These are phyloP conservation scores for Colletotrichum limetticola DNA, from an alignment of 2,329 filamentous ascomycete genomes.

Conservation along the genomic window DNA sequence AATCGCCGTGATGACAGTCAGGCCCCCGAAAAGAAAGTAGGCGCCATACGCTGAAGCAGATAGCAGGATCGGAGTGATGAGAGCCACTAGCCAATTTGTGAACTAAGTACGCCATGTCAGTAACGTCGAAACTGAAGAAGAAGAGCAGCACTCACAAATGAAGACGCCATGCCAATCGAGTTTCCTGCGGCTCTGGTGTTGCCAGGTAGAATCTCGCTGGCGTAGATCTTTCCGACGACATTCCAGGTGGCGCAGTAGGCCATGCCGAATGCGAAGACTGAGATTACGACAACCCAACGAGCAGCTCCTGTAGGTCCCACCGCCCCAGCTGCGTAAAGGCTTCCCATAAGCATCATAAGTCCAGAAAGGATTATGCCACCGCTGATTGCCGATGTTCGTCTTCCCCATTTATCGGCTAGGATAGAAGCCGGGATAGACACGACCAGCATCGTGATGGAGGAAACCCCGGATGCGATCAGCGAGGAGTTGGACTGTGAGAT, in stretches of 20 bases:
- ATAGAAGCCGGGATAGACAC: slow-evolving; percentile 66
- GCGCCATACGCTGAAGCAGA: slow-evolving; percentile 51
- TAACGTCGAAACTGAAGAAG: neutral
- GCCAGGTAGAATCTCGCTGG: slow-evolving; percentile 65
- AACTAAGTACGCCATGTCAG: slow-evolving; percentile 45
- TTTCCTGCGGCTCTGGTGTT: slow-evolving; percentile 65
- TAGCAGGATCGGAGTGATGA: slow-evolving; percentile 54
- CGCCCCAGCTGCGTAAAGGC: slow-evolving; percentile 58
- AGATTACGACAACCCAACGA: slow-evolving; percentile 61
- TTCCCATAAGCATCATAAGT: slow-evolving; percentile 65
- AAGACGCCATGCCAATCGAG: slow-evolving; percentile 55
- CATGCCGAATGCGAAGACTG: slow-evolving; percentile 60
- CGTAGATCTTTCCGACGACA: slow-evolving; percentile 66
- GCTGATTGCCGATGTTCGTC: slow-evolving; percentile 62
- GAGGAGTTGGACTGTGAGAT: slow-evolving; percentile 43
- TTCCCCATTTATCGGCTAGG: slow-evolving; percentile 67
- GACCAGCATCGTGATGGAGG: slow-evolving; percentile 67
- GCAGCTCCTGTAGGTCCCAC: slow-evolving; percentile 53
- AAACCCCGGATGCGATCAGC: slow-evolving; percentile 70
- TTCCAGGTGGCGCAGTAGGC: slow-evolving; percentile 62
- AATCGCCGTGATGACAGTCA: slow-evolving; percentile 49
- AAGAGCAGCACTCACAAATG: slow-evolving; percentile 37
- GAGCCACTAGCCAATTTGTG: slow-evolving; percentile 57
- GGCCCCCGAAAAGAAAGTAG: slow-evolving; percentile 57
- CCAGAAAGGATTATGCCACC: slow-evolving; percentile 62